Evolutionary conservation across 371 early-diverging fungal genomes (phyloP), one percentile per base, ranked within the genome.

Genomic region (Cokeromyces recurvatus): DNA sequence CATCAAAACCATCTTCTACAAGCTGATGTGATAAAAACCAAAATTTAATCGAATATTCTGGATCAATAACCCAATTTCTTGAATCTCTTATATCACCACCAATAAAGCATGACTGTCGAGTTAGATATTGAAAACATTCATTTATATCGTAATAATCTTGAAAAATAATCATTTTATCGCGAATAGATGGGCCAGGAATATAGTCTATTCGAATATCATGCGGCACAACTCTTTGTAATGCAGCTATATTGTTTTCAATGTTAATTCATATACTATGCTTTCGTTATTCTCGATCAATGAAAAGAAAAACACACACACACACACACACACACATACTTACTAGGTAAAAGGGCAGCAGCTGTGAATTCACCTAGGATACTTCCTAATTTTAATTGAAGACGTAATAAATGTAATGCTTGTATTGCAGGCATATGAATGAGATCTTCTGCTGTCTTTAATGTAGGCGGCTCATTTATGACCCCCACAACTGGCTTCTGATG

Each of bases 81-180:
- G 63, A 48, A 41, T 72, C 69, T 7, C 71, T 42, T 15, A 71
- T 54, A 41, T 75, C 74, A n/a, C 81, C 81, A 1, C 74, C 74
- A 29, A 60, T 61, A 39, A 78, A 81, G 15, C 64, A 58, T 1
- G 76, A 61, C 7, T 53, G 59, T 27, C 50, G 64, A 1, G 74
- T 57, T 31, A 78, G 40, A 1, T 60, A 43, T 24, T 78, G 64
- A 38, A 73, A 68, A 29, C 64, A 64, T 29, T 73, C 74, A 43
- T 68, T 65, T 9, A 55, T 36, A 22, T 73, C 59, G 32, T 62
- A 73, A 23, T 59, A 55, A 14, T 57, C 70, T 48, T 63, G 74
- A 31, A 66, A 69, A 12, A 73, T n/a, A 32, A 73, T 73, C 60
- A 69, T 53, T 15, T 65, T 52, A 27, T 73, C 74, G 21, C 74